Percentiles rank a stretch among this genome's conserved stretches.
These are phyloP conservation scores for Lyophyllum shimeji DNA, from an alignment of 768 basidiomycete genomes.

Conservation along the genomic window DNA sequence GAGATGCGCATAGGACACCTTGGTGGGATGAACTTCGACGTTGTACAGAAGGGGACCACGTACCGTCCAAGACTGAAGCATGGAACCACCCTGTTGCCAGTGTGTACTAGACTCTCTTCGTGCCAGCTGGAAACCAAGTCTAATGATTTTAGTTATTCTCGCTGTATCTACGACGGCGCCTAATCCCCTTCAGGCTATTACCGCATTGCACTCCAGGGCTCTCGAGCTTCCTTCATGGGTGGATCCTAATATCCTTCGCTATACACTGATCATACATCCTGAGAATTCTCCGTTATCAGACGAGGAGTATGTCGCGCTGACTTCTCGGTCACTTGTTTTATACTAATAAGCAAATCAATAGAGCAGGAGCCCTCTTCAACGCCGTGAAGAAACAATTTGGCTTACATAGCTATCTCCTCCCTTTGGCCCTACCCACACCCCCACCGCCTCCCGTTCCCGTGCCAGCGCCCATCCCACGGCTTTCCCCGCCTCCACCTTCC, in stretches of 20 bases:
- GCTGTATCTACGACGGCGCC: conserved; percentile 81
- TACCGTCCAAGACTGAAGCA: conserved; percentile 69
- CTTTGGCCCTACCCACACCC: conserved; percentile 58
- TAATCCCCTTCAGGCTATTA: conserved; percentile 80
- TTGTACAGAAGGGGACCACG: conserved; percentile 75
- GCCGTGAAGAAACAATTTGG: conserved; percentile 88
- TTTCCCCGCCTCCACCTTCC: conserved; percentile 50
- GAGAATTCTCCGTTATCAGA: conserved; percentile 65
- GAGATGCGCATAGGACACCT: conserved; percentile 51
- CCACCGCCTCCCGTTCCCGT: conserved; percentile 68
- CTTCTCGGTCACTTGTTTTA: not conserved
- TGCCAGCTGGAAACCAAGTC: conserved; percentile 11
- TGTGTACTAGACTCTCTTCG: conserved; percentile 38
- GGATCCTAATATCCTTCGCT: conserved; percentile 67
- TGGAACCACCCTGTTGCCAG: conserved; percentile 89
- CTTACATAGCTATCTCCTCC: conserved; percentile 70
- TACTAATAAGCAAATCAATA: conserved; percentile 23
- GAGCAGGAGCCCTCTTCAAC: conserved; percentile 77
- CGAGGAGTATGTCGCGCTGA: conserved; percentile 63
- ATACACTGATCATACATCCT: conserved; percentile 79
- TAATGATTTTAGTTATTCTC: conserved; percentile 60
- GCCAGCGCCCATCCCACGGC: conserved; percentile 62
- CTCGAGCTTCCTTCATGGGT: conserved; percentile 81
- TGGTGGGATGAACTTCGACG: conserved; percentile 88
- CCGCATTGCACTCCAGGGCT: conserved; percentile 65